Evolutionary conservation across 179 eudicot species (phyloP), one percentile per base, ranked within the genome.

Genomic region (Carnegiea gigantea): DNA sequence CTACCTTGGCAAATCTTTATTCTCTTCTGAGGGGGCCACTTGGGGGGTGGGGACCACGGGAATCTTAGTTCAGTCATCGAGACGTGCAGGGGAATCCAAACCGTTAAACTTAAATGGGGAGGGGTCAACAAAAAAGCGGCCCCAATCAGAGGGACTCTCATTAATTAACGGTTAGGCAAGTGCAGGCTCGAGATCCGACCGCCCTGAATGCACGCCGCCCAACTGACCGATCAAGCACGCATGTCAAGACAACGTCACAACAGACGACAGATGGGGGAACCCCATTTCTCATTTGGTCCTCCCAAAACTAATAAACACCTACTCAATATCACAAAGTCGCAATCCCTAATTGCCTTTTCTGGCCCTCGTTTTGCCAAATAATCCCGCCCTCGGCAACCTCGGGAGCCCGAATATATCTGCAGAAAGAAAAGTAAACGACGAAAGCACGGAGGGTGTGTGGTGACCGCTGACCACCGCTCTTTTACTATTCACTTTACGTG

Each of bases 131-230:
- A 59, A 77, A 43, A 62, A n/a, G 73, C 36, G 71, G 11, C 36
- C 57, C 78, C 72, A 77, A 64, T 77, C 80, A 43, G 44, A 30
- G 18, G 30, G 8, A 13, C 3, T 36, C 44, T 70, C 21, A 77
- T 77, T 75, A 9, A 79, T 70, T 70, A 12, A 76, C 23, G 67
- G 20, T 70, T 30, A 73, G 79, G 80, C 80, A 10, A 51, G 83
- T 68, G 72, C 6, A 78, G 54, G 48, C 60, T 38, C 80, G 20
- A 70, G 84, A 85, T 82, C 87, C 80, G 70, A 81, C 79, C 75
- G 86, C 79, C 75, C 72, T n/a, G 15, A 77, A 33, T 57, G 64
- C 4, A 62, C 81, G 83, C 86, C 80, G 81, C 83, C 86, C 77
- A 59, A 77, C 59, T 21, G 62, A 59, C 49, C 77, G 46, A 77